Evolutionary conservation across 2,329 filamentous ascomycete species (phyloP).

Genomic region (Xylariales sp.): DNA sequence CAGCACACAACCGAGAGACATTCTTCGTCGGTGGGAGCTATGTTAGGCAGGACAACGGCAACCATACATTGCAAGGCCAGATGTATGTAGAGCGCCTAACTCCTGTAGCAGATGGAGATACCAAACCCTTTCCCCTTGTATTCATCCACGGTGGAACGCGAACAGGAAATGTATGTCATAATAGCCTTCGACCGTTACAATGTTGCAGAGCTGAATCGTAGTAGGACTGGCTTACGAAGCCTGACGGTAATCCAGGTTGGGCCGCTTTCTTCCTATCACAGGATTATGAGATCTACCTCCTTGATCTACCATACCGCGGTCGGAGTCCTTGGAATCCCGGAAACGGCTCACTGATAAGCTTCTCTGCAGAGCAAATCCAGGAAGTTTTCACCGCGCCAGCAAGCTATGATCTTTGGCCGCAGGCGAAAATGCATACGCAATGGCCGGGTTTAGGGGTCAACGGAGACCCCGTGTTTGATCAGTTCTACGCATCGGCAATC

Average conservation of each 20-base stretch:
- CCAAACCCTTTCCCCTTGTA: conserved; percentile 14
- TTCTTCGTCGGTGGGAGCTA: conserved; percentile 11
- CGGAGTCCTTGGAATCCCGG: conserved; percentile 21
- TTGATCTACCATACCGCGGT: conserved; percentile 24
- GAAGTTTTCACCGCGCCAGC: conserved; percentile 7
- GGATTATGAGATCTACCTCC: conserved; percentile 26
- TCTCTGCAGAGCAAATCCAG: conserved; percentile 5
- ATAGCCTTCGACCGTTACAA: conserved; percentile 17
- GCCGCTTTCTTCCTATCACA: conserved; percentile 24
- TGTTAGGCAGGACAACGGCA: conserved; percentile 3
- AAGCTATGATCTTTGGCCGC: conserved; percentile 5
- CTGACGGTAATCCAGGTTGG: conserved; percentile 27
- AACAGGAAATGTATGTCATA: conserved; percentile 13
- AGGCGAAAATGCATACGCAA: conserved; percentile 10
- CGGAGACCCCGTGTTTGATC: conserved; percentile 11
- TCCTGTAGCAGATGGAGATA: background rate
- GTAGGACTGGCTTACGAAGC: conserved; percentile 26
- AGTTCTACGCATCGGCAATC: conserved; percentile 7
- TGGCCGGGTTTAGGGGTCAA: conserved; percentile 9
- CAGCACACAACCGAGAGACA: conserved; percentile 7
- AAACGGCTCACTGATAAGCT: conserved; percentile 1
- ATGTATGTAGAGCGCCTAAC: conserved; percentile 8
- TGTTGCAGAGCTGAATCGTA: conserved; percentile 13
- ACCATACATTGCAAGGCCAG: conserved; percentile 5
- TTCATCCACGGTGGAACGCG: conserved; percentile 21